Base-by-base conservation (phyloP, 768 basidiomycete species). In the Amanita polypyramis region DNA sequence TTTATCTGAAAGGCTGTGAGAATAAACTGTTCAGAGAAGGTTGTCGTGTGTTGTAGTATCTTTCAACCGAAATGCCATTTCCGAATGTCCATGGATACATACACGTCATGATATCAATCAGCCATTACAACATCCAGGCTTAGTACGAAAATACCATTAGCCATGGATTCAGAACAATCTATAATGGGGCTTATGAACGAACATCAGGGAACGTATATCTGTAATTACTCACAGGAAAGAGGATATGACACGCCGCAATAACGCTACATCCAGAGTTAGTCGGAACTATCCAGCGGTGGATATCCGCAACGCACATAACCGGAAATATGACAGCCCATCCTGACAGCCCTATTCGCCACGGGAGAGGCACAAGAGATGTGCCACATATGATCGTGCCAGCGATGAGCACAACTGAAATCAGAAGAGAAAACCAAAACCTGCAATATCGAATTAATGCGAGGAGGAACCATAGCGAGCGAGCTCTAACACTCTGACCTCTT, bases 241-340 rank as follows among this genome's bases (percentile, higher is more conserved):
- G 60, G 21, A 86, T 72, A 56, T 88, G 85, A 53, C 75, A 80
- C 1, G 73, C 78, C 2, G 74, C 70, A 5, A 74, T 68, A 44
- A 89, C 59, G 1, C 88, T 88, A 41, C 74, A 20, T 9, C 20
- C 1, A 15, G n/a, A 30, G n/a, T 38, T 39, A 20, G 23, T 27
- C 41, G 10, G 29, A 10, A 9, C 4, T 30, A 10, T 30, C 1
- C 17, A 43, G 25, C 21, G 20, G 36, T 45, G 14, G 15, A 17
- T 27, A 47, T 20, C 15, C 44, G 34, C 38, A 39, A 65, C 73
- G 58, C 54, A 76, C 72, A 69, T 60, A 39, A 92, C 68, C 0
- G 91, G 91, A 44, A 92, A 72, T 37, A 83, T 78, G 8, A 89
- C 82, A 19, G 85, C 84, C 82, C 88, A 85, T 42, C 73, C 66